Base-by-base conservation (phyloP, 208 protist species). In the Jaenimonas drosophilae region DNA sequence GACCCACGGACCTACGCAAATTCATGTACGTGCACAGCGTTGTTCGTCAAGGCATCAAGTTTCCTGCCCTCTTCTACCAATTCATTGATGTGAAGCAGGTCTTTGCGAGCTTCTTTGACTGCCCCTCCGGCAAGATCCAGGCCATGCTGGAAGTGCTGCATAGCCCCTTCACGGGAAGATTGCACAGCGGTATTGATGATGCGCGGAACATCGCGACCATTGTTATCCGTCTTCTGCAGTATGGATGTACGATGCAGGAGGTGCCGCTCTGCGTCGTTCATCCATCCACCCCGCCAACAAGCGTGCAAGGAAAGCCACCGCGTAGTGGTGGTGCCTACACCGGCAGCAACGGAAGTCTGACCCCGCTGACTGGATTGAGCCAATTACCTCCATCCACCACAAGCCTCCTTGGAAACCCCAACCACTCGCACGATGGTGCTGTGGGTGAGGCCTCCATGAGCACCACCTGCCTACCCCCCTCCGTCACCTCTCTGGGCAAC, bases 121-220 rank as follows among this genome's bases (percentile, higher is more conserved):
- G 78, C 36, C 59, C 74, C 20, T 69, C 69, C 37, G 79, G 79
- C 7, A 87, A 88, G 62, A 92, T 92, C 33, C 75, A 85, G 59
- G 79, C 71, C 19, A 92, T 92, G 84, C 65, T 92, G 24, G 84
- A 92, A 49, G 76, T 76, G 31, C 57, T 93, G 39, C 61, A 87
- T 32, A 44, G 71, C 23, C 84, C 79, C 14, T 76, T 89, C 33
- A 64, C 85, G 43, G 84, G 84, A 4, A 64, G 79, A 1, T 64
- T 92, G 49, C 84, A 92, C 68, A 92, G 79, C 55, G 84, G 84
- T 3, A 45, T 92, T 23, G 79, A 92, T 58, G 84, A 92, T 38
- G 76, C 84, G 23, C 62, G 79, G 30, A 92, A 92, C 52, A 82
- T 92, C 31, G 84, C 84, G 2, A 55, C 33, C n/a, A 93, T 93